These are phyloP conservation scores for Neolentinus lepideus DNA, from an alignment of 1,284 basidiomycete species.

Conservation along the genomic window DNA sequence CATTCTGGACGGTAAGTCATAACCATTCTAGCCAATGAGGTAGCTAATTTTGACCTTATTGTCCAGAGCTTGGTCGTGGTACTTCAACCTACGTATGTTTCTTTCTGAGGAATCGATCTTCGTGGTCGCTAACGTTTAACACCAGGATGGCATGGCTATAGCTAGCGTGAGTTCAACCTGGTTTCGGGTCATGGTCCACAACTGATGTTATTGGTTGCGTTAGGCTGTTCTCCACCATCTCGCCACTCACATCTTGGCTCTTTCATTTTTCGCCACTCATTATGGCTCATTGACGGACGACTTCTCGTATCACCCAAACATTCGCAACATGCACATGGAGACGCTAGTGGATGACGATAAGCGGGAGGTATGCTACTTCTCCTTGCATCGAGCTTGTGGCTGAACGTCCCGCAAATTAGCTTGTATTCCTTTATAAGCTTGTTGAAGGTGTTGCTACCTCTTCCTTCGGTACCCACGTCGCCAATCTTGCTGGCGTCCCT, in stretches of 20 bases:
- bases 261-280: conserved; percentile 85
- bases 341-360: conserved; percentile 89
- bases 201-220: conserved; percentile 6
- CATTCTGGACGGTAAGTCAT: conserved; percentile 79
- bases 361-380: conserved; percentile 50
- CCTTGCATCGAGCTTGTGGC: not conserved
- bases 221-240: conserved; percentile 89
- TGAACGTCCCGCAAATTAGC: conserved; percentile 30
- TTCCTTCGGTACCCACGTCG: conserved; percentile 91
- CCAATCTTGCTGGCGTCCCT: conserved; percentile 81
- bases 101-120: not conserved
- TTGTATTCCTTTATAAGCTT: conserved; percentile 92
- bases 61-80: conserved; percentile 79
- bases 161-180: conserved; percentile 54
- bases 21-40: not conserved
- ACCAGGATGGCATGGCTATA: conserved; percentile 91
- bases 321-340: conserved; percentile 91
- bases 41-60: conserved; percentile 3
- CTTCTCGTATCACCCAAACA: conserved; percentile 87
- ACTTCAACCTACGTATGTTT: conserved; percentile 74
- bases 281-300: conserved; percentile 86
- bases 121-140: not conserved
- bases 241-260: conserved; percentile 82
- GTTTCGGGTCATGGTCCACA: not conserved
- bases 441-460: conserved; percentile 84